Evolutionary conservation across 2,329 filamentous ascomycete genomes (phyloP).

Genomic region (Kalaharituber pfeilii): DNA sequence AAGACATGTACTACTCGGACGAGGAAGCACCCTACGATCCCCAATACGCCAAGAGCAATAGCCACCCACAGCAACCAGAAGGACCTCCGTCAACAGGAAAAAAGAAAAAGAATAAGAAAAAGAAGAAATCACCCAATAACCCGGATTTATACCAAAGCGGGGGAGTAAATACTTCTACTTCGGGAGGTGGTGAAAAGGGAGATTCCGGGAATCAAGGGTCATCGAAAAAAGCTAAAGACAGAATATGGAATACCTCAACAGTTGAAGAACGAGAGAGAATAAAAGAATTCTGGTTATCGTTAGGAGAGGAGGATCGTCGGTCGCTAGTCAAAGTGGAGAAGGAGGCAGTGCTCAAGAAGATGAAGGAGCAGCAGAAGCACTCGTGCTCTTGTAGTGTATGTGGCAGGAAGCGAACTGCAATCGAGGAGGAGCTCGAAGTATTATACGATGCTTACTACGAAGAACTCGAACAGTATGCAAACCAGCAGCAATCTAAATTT

Average conservation of each 20-base stretch:
- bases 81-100: constrained; percentile 26
- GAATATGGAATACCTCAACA: constrained; percentile 94
- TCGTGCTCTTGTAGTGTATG: constrained; percentile 97
- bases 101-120: constrained; percentile 30
- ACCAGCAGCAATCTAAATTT: constrained; percentile 44
- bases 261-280: constrained; percentile 91
- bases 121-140: constrained; percentile 25
- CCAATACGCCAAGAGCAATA: constrained; percentile 25
- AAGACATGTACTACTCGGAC: constrained; percentile 36
- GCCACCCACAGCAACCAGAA: constrained; percentile 26
- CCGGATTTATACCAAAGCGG: constrained; percentile 4
- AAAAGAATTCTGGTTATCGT: constrained; percentile 91
- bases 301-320: constrained; percentile 87
- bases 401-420: constrained; percentile 85
- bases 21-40: constrained; percentile 29
- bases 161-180: constrained; percentile 25
- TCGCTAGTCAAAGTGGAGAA: constrained; percentile 96
- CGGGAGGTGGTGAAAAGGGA: constrained; percentile 23
- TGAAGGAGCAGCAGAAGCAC: constrained; percentile 99
- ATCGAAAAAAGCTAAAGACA: constrained; percentile 46
- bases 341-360: constrained; percentile 91
- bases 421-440: constrained; percentile 93
- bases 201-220: constrained; percentile 7
- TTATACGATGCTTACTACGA: constrained; percentile 98
- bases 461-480: constrained; percentile 92